These are phyloP conservation scores for Firmiana major DNA, from an alignment of 345 rosid species.

Conservation along the genomic window DNA sequence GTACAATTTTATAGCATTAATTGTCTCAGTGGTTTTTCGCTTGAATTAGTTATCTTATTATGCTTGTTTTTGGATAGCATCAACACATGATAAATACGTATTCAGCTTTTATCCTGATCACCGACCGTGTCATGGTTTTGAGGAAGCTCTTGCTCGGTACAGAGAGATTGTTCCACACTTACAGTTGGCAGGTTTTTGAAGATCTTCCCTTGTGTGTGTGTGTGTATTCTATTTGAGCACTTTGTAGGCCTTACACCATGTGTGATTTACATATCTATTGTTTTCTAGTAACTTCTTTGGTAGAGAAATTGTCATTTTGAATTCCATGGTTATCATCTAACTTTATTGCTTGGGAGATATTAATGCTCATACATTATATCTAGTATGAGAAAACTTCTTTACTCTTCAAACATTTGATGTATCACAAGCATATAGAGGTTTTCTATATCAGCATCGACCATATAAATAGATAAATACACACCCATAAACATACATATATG, in stretches of 20 bases:
- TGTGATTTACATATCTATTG: not conserved
- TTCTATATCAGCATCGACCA: not conserved
- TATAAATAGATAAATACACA: not conserved
- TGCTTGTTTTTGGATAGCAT: conserved; percentile 40
- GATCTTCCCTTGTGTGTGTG: conserved; percentile 8
- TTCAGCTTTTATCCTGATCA: conserved; percentile 74
- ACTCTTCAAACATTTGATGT: not conserved
- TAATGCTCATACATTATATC: not conserved
- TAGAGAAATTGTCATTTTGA: not conserved
- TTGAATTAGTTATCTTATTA: conserved; percentile 20
- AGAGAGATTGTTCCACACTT: conserved; percentile 72
- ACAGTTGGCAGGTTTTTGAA: conserved; percentile 62
- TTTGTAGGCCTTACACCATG: conserved; percentile 12
- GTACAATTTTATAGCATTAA: conserved; percentile 18
- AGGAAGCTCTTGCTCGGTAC: conserved; percentile 68
- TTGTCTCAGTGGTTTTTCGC: not conserved
- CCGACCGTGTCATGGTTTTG: conserved; percentile 68
- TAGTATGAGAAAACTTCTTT: not conserved
- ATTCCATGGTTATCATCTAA: not conserved
- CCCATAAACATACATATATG: not conserved
- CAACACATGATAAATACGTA: conserved; percentile 69
- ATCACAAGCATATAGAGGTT: not conserved
- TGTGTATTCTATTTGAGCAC: not conserved
- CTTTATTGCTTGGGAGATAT: not conserved
- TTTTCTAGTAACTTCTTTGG: not conserved